A percentile compares a stretch with the other conserved stretches of the same genome.
These are phyloP conservation scores for Eremothecium gossypii DNA, from an alignment of 1,139 yeast genomes.

Conservation along the genomic window DNA sequence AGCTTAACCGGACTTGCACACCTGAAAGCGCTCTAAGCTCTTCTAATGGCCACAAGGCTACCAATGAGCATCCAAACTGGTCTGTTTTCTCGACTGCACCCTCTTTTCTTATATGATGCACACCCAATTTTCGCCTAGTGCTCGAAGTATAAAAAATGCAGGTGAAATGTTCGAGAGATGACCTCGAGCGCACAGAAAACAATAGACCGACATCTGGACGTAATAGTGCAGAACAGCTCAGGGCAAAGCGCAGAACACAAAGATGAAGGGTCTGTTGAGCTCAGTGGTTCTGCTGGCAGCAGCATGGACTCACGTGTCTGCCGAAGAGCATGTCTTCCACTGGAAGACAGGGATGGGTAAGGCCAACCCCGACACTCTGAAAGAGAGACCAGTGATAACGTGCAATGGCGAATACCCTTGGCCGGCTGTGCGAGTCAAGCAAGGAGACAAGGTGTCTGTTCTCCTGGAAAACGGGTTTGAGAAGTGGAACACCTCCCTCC, in stretches of 20 bases:
- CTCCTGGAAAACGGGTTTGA: conserved; percentile 61
- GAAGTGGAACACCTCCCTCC: conserved; percentile 63
- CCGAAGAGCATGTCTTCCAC: conserved; percentile 55
- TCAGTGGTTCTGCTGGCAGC: neutral
- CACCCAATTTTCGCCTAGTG: neutral
- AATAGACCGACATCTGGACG: conserved; percentile 1
- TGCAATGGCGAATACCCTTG: conserved; percentile 82
- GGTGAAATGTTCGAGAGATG: neutral
- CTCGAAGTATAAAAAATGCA: conserved; percentile 1
- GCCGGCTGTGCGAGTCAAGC: conserved; percentile 62
- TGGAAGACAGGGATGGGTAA: conserved; percentile 67
- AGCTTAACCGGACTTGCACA: neutral
- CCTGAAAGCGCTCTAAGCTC: too few relatives aligned
- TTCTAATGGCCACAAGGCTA: too few relatives aligned
- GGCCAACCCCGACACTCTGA: conserved; percentile 69
- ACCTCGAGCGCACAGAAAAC: too few relatives aligned
- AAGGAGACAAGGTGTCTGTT: conserved; percentile 68
- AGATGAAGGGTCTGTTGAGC: too few relatives aligned
- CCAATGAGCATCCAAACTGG: too few relatives aligned
- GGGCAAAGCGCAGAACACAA: neutral
- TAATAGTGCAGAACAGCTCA: neutral
- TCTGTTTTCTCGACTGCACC: neutral
- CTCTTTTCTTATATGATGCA: neutral
- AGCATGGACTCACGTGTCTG: conserved; percentile 21
- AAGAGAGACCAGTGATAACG: conserved; percentile 60